Base-by-base conservation (phyloP, 345 rosid genomes). In the Angophora floribunda region DNA sequence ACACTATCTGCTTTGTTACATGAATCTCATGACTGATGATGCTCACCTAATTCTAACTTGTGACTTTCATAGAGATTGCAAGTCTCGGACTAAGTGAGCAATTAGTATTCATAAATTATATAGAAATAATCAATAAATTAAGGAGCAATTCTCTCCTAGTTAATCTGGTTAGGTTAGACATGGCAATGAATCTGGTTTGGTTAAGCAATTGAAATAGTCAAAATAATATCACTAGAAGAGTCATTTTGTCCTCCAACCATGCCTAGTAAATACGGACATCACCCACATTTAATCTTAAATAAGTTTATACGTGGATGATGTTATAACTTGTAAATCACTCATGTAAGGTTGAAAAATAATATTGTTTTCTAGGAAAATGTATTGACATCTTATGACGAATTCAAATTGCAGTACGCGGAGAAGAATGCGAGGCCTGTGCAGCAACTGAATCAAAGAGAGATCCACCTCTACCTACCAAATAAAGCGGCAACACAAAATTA, bases 391-490 rank as follows among this genome's bases (percentile, higher is more conserved):
- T 51, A 16, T 75, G 51, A 44, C 36, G 13, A 6, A 67, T 52
- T 87, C 84, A 17, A 45, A 79, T 86, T 89, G 85, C 94, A 95
- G 97, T 61, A 90, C 86, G 94, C 95, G 26, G 91, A 92, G 88
- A 26, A 75, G 78, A 95, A 95, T 90, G 94, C 93, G 85, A 92
- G 96, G 67, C 96, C 97, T 19, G 67, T 93, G 86, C 97, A 95
- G 36, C 89, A 91, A 21, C 87, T 91, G 9, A 85, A 94, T 75
- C 12, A 36, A 21, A 57, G 96, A 86, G 65, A 78, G 87, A 55
- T 91, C 47, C 51, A 59, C 57, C 65, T 86, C 85, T 87, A 22
- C 51, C 24, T 26, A 19, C 49, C 82, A 75, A 75, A 75, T 9
- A 49, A 75, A 75, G 82, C 8, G 12, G 49, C 49, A 75, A 41